phyloP scores from a whole-genome alignment of 805 yeast genomes.

The Isabelozyma pseudorhagii region DNA sequence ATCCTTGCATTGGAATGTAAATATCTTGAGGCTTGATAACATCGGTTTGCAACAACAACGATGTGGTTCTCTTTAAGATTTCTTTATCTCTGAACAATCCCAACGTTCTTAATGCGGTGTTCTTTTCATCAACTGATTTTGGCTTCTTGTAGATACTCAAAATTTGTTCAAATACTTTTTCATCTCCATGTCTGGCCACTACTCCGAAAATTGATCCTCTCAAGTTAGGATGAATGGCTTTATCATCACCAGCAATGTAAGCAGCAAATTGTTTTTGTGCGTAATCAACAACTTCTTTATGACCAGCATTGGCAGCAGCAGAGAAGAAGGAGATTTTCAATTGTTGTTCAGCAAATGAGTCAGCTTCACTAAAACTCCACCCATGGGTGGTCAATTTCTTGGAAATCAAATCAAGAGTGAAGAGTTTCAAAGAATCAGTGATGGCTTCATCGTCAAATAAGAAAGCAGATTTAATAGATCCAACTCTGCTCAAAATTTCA shows the following conservation, averaged over 20 bases:
- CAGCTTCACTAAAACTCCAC: conserved; percentile 56
- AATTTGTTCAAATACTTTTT: conserved; percentile 59
- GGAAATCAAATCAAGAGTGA: conserved; percentile 53
- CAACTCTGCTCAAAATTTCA: conserved; percentile 50
- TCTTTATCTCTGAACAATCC: conserved; percentile 58
- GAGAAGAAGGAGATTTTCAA: conserved; percentile 63
- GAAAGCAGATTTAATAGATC: conserved; percentile 51
- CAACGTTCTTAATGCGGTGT: conserved; percentile 64
- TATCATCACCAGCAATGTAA: conserved; percentile 59
- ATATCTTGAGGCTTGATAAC: conserved; percentile 68
- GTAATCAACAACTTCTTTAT: conserved; percentile 43
- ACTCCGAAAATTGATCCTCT: conserved; percentile 61
- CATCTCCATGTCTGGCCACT: conserved; percentile 66
- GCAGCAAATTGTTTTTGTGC: conserved; percentile 49
- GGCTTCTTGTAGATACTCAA: conserved; percentile 60
- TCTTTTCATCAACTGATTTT: conserved; percentile 60
- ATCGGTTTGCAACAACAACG: conserved; percentile 52
- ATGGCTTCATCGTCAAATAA: conserved; percentile 49
- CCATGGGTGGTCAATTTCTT: conserved; percentile 58
- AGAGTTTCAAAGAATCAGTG: conserved; percentile 47
- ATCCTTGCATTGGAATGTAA: conserved; percentile 72
- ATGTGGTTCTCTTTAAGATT: conserved; percentile 54
- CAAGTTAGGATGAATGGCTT: conserved; percentile 72
- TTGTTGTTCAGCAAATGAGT: conserved; percentile 59
- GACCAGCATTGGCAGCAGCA: conserved; percentile 55